Evolutionary conservation across 257 asterid species (phyloP).

Genomic region (Nemophila menziesii): DNA sequence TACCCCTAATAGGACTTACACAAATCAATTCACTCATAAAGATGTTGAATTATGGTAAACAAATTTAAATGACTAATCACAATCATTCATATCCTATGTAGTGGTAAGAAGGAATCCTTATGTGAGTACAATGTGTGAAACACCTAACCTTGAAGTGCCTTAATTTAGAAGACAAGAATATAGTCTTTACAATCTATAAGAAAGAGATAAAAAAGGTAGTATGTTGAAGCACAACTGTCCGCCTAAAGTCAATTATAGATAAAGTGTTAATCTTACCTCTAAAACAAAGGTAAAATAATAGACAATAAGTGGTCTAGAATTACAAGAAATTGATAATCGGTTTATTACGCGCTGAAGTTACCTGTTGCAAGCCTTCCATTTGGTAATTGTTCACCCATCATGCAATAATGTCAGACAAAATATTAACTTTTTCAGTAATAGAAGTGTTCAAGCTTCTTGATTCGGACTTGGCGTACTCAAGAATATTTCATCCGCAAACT

Average conservation of each 20-base stretch:
- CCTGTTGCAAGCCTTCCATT: constrained; percentile 50
- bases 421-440: constrained; percentile 45
- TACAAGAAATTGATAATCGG: constrained; percentile 76
- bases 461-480: too few relatives aligned
- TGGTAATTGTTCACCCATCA: constrained; percentile 42
- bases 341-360: constrained; percentile 66
- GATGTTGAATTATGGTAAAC: constrained; percentile 1
- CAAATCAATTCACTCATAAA: constrained; percentile 7
- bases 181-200: constrained; percentile 69
- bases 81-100: constrained; percentile 87
- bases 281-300: constrained; percentile 85
- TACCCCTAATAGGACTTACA: too few relatives aligned
- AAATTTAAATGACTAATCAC: constrained; percentile 41
- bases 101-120: constrained; percentile 85
- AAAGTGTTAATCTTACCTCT: constrained; percentile 44
- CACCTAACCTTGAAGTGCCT: constrained; percentile 77
- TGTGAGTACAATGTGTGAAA: constrained; percentile 84
- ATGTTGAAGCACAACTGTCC: constrained; percentile 6
- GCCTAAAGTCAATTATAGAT: too few relatives aligned
- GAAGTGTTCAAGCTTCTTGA: too few relatives aligned
- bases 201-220: constrained; percentile 5
- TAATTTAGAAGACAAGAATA: constrained; percentile 74
- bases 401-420: constrained; percentile 60
- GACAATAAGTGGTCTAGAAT: constrained; percentile 89
- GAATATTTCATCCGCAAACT: too few relatives aligned